Conservation (phyloP, 805 yeast genomes). For the Wickerhamiella slavikovae region DNA sequence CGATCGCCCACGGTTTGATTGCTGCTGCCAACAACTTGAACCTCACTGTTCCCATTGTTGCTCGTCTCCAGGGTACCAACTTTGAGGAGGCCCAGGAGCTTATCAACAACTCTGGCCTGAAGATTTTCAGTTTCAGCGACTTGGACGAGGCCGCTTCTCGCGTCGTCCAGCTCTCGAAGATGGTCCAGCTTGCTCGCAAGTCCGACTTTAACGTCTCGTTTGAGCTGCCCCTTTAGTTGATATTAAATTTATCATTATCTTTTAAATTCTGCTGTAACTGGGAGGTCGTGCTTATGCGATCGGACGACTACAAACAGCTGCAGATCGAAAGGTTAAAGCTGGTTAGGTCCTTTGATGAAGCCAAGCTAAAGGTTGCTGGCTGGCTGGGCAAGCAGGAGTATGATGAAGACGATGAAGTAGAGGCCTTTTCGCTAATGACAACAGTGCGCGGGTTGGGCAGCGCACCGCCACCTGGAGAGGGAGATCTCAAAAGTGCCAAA, state of each 20-base stretch:
- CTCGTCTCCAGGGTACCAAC: constrained; percentile 97
- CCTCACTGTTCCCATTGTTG: constrained; percentile 85
- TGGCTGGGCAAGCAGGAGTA: constrained; percentile 8
- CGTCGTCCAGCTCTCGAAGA: constrained; percentile 56
- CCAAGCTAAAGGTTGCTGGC: constrained; percentile 7
- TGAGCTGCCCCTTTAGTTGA: constrained; percentile 26
- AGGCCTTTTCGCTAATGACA: no score
- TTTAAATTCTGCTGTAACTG: no score
- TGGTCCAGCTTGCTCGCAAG: constrained; percentile 27
- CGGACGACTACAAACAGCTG: constrained; percentile 6
- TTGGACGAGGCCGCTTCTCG: constrained; percentile 94
- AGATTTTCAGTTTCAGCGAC: constrained; percentile 78
- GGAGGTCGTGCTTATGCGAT: background rate
- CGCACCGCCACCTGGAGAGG: no score
- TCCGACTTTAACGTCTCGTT: constrained; percentile 29
- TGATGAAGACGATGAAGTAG: constrained; percentile 3
- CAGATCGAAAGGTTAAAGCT: constrained; percentile 10
- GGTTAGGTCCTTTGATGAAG: constrained; percentile 7
- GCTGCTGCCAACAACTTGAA: constrained; percentile 85
- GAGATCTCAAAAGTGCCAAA: no score
- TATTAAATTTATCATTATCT: background rate
- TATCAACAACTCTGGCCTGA: constrained; percentile 73
- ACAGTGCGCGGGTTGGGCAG: no score
- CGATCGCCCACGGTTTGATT: constrained; percentile 92
- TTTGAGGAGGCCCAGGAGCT: constrained; percentile 71